A percentile compares a stretch with the other conserved stretches of the same genome.
phyloP scores from a whole-genome alignment of 768 basidiomycete species.

The Kwoniella europaea region DNA sequence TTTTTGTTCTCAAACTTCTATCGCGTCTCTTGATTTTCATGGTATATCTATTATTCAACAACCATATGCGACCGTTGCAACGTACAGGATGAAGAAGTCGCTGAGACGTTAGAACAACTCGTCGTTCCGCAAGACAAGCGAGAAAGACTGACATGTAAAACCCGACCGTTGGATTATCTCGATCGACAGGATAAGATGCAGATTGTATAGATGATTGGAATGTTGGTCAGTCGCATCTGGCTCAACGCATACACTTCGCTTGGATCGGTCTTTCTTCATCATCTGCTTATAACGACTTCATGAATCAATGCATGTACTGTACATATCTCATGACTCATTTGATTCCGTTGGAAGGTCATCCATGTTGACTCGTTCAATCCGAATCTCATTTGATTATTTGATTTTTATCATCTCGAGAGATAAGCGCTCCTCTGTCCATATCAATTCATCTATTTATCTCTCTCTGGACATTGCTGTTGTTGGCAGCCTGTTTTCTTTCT shows the following conservation, averaged over 20 bases:
- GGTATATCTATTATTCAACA: too few relatives aligned
- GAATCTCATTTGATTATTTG: too few relatives aligned
- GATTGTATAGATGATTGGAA: background rate
- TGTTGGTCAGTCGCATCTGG: background rate
- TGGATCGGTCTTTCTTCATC: background rate
- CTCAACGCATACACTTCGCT: background rate
- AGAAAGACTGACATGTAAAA: slow-evolving; percentile 41
- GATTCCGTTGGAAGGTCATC: background rate
- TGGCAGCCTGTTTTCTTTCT: too few relatives aligned
- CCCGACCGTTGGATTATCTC: slow-evolving; percentile 47
- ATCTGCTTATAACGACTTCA: too few relatives aligned
- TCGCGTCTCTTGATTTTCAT: too few relatives aligned
- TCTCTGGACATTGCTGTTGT: too few relatives aligned
- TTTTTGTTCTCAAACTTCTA: too few relatives aligned
- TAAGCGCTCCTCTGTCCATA: background rate
- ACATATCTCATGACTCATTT: background rate
- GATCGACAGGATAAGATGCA: slow-evolving; percentile 26
- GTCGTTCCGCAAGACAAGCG: slow-evolving; percentile 42
- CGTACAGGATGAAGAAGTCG: slow-evolving; percentile 34
- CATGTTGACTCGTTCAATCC: too few relatives aligned
- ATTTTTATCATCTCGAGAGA: background rate
- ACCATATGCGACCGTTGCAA: background rate
- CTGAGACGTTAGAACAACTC: slow-evolving; percentile 33
- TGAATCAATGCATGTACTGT: background rate
- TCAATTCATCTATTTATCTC: too few relatives aligned